Conservation (phyloP, 2,329 filamentous ascomycete species). For the Trichoderma arundinaceum region DNA sequence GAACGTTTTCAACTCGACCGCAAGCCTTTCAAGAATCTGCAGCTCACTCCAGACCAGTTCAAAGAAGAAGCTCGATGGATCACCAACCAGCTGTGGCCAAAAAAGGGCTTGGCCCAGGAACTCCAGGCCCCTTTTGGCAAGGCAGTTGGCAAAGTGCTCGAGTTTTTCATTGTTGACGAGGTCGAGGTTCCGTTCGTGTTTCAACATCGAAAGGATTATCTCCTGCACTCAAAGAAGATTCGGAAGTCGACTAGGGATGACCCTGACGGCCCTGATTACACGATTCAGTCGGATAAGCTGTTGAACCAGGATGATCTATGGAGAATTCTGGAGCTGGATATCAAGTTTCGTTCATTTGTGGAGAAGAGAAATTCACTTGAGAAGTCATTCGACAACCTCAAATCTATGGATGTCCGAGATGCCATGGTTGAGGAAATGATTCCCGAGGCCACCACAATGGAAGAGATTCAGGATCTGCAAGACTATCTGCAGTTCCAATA, state of each 20-base stretch:
- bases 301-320: conserved; percentile 92
- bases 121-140: conserved; percentile 83
- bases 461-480: conserved; percentile 94
- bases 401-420: conserved; percentile 69
- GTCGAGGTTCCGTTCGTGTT: conserved; percentile 98
- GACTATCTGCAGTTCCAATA: conserved; percentile 98
- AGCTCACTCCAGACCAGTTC: conserved; percentile 82
- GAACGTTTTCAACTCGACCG: conserved; percentile 94
- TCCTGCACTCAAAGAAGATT: conserved; percentile 84
- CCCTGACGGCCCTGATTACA: conserved; percentile 72
- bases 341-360: conserved; percentile 90
- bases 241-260: conserved; percentile 67
- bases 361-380: conserved; percentile 90
- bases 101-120: conserved; percentile 75
- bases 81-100: conserved; percentile 84
- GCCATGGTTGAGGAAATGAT: conserved; percentile 81
- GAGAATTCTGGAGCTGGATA: conserved; percentile 91
- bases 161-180: conserved; percentile 93
- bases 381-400: conserved; percentile 76
- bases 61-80: conserved; percentile 93
- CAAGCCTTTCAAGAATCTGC: conserved; percentile 82
- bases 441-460: conserved; percentile 80
- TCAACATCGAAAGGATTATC: conserved; percentile 96
- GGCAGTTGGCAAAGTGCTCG: conserved; percentile 87
- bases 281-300: conserved; percentile 82